These are phyloP conservation scores for Ceratopteris richardii DNA, from an alignment of 75 land plant genomes.

Conservation along the genomic window DNA sequence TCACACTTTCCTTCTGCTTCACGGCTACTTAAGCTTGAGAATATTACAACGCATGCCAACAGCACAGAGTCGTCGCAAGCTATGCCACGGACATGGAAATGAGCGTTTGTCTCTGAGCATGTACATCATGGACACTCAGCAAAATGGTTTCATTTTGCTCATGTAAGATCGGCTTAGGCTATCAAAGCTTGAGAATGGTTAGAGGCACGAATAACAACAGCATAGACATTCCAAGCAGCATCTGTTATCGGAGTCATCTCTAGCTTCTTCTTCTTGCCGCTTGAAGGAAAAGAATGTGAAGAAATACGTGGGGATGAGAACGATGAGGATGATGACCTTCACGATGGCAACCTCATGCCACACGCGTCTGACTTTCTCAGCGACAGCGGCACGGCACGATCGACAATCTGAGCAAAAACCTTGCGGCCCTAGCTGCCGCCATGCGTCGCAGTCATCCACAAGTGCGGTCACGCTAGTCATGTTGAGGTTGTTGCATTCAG, in stretches of 20 bases:
- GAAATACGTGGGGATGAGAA: neutral
- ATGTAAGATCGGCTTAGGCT: too few relatives aligned
- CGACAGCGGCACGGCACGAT: conserved; percentile 2
- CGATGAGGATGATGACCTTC: conserved; percentile 4
- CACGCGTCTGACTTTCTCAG: neutral
- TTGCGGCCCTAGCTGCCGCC: neutral
- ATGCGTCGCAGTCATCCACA: neutral
- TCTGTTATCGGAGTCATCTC: neutral
- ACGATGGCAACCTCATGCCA: conserved; percentile 4
- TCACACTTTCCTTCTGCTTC: too few relatives aligned
- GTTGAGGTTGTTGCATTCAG: neutral
- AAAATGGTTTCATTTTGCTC: too few relatives aligned
- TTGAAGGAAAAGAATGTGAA: conserved; percentile 4
- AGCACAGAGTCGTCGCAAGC: too few relatives aligned
- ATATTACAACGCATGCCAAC: too few relatives aligned
- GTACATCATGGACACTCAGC: too few relatives aligned
- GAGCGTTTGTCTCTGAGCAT: too few relatives aligned
- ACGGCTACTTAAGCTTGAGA: too few relatives aligned
- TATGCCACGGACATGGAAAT: too few relatives aligned
- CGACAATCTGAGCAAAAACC: conserved; percentile 4
- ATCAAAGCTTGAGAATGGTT: too few relatives aligned
- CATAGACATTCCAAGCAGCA: neutral
- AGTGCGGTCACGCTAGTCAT: neutral
- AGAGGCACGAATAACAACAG: conserved; percentile 1
- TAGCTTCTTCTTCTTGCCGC: neutral